Percentiles rank a stretch among this genome's conserved stretches.
These are phyloP conservation scores for Populus hybrid DNA, from an alignment of 441 rosid species.

Conservation along the genomic window DNA sequence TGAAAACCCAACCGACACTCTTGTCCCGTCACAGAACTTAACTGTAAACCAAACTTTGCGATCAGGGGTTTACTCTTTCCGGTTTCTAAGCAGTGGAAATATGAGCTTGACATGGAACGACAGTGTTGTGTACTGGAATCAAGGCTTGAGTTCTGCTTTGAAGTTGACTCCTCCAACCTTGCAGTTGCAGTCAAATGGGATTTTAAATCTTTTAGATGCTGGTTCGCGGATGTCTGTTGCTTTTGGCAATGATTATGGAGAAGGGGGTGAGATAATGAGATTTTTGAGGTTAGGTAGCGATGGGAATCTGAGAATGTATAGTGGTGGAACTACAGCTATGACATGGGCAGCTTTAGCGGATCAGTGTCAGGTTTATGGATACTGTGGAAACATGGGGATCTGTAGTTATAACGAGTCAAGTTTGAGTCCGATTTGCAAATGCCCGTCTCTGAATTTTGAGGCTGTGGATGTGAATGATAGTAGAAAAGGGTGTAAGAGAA, in stretches of 20 bases:
- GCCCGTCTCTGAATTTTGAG: constrained; percentile 60
- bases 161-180: constrained; percentile 45
- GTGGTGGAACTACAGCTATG: constrained; percentile 17
- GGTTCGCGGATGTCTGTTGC: constrained; percentile 23
- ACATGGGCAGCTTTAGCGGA: constrained; percentile 55
- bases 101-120: constrained; percentile 49
- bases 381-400: constrained; percentile 58
- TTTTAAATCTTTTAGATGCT: constrained; percentile 34
- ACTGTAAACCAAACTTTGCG: constrained; percentile 34
- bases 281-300: constrained; percentile 46
- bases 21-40: constrained; percentile 54
- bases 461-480: constrained; percentile 37
- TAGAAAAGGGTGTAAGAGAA: constrained; percentile 57
- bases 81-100: constrained; percentile 34
- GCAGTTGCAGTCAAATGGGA: constrained; percentile 39
- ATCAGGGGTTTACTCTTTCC: constrained; percentile 52
- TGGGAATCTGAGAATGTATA: constrained; percentile 64
- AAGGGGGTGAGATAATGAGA: constrained; percentile 46
- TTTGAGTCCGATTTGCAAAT: constrained; percentile 38
- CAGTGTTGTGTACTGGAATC: constrained; percentile 41
- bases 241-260: constrained; percentile 57
- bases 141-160: constrained; percentile 39
- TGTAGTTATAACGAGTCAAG: constrained; percentile 42
- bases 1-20: constrained; percentile 54
- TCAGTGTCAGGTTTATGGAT: constrained; percentile 57